phyloP scores from a whole-genome alignment of 1,139 yeast genomes.

The Geotrichum histeridarum region DNA sequence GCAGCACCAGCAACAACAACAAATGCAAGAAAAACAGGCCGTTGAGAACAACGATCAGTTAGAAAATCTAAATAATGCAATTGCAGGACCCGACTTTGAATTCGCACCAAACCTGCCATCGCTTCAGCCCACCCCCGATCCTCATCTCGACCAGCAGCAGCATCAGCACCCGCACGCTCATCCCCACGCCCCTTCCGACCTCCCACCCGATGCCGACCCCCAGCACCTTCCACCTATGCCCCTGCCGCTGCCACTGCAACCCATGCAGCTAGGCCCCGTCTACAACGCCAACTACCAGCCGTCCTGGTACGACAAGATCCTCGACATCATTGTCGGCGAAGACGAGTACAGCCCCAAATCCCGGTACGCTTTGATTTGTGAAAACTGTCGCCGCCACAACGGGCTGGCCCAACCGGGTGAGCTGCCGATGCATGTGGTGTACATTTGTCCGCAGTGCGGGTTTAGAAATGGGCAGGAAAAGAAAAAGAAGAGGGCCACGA shows the following conservation, averaged over 20 bases:
- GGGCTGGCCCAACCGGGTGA: slow-evolving; percentile 78
- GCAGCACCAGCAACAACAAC: slow-evolving; percentile 2
- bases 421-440: slow-evolving; percentile 52
- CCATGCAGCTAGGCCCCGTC: slow-evolving; percentile 3
- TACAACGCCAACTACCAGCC: slow-evolving; percentile 24
- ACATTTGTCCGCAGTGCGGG: slow-evolving; percentile 73
- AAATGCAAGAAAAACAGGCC: slow-evolving; percentile 23
- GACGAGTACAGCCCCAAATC: slow-evolving; percentile 60
- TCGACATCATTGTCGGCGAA: slow-evolving; percentile 61
- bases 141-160: background rate
- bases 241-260: slow-evolving; percentile 5
- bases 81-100: slow-evolving; percentile 8
- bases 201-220: background rate
- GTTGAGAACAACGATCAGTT: too few relatives aligned
- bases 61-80: background rate
- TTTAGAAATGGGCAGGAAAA: slow-evolving; percentile 42
- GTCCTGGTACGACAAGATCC: slow-evolving; percentile 41
- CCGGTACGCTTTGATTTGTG: slow-evolving; percentile 71
- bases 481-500: background rate
- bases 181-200: background rate
- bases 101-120: slow-evolving; percentile 14
- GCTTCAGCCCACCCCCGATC: background rate
- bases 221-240: background rate
- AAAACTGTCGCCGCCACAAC: slow-evolving; percentile 60
- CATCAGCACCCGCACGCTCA: slow-evolving; percentile 9